A percentile compares a stretch with the other conserved stretches of the same genome.
phyloP scores from a whole-genome alignment of 78 protist genomes.

The Carpediemonas membranifera region DNA sequence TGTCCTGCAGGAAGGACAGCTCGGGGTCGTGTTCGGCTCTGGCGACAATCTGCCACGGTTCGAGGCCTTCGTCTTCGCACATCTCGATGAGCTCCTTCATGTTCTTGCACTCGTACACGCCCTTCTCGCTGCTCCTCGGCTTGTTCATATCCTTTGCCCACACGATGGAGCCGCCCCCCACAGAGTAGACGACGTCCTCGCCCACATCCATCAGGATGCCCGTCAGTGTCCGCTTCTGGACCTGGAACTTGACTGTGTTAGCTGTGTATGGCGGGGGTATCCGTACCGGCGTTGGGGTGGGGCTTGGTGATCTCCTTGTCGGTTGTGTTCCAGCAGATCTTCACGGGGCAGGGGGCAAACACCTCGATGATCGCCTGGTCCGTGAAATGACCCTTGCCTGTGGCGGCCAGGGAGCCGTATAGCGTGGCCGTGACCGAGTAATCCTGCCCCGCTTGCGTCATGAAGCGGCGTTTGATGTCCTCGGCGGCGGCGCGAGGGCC shows the following conservation, averaged over 20 bases:
- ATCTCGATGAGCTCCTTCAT: background rate
- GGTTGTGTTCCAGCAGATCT: too few species aligned
- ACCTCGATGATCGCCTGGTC: conserved; percentile 4
- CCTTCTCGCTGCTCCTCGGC: conserved; percentile 6
- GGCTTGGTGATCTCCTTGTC: too few species aligned
- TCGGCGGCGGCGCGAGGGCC: conserved; percentile 28
- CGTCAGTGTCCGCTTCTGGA: too few species aligned
- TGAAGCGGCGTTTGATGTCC: background rate
- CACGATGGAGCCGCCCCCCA: conserved; percentile 13
- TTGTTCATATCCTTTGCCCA: background rate
- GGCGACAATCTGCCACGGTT: conserved; percentile 5
- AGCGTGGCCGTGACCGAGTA: background rate
- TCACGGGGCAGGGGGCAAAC: too few species aligned
- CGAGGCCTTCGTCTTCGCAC: background rate
- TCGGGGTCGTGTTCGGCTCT: background rate
- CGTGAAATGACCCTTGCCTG: conserved; percentile 31
- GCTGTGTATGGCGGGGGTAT: too few species aligned
- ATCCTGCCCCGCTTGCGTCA: background rate
- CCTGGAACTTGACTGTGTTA: too few species aligned
- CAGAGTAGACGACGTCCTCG: background rate
- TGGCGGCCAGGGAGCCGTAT: conserved; percentile 25
- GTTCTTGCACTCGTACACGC: background rate
- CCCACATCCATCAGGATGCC: too few species aligned
- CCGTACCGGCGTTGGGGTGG: too few species aligned
- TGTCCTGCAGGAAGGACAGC: background rate